These are phyloP conservation scores for Euphorbia lathyris DNA, from an alignment of 345 rosid genomes.

Conservation along the genomic window DNA sequence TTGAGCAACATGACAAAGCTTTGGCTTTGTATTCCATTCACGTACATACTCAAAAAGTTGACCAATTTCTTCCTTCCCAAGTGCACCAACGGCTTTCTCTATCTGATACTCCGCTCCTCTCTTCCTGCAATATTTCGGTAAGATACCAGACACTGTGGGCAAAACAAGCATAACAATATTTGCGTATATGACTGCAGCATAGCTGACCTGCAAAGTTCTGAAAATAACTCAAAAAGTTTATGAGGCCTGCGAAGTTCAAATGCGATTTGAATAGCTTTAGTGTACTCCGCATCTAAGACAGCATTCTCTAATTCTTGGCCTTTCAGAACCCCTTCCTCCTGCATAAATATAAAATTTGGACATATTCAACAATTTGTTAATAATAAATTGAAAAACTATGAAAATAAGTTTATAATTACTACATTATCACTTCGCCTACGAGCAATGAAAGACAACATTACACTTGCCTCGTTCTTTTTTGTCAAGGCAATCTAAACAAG, in stretches of 20 bases:
- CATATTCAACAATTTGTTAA: neutral
- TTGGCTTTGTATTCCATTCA: conserved; percentile 96
- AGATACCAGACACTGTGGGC: neutral
- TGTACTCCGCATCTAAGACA: conserved; percentile 67
- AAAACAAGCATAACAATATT: neutral
- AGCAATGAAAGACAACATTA: neutral
- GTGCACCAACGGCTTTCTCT: conserved; percentile 58
- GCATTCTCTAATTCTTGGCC: conserved; percentile 93
- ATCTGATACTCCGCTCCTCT: conserved; percentile 48
- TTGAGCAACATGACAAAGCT: conserved; percentile 86
- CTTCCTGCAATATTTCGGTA: conserved; percentile 44
- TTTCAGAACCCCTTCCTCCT: conserved; percentile 76
- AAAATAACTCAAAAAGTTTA: conserved; percentile 68
- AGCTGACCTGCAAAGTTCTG: conserved; percentile 68
- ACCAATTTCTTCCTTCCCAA: conserved; percentile 60
- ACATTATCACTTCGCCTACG: neutral
- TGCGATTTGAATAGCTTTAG: conserved; percentile 77
- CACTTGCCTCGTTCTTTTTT: neutral
- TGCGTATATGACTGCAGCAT: neutral
- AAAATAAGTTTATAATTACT: neutral
- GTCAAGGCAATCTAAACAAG: neutral
- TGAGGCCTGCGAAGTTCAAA: conserved; percentile 82
- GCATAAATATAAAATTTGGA: conserved; percentile 12
- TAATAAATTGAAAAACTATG: neutral
- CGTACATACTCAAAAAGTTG: conserved; percentile 75